A percentile compares a stretch with the other conserved stretches of the same genome.
These are phyloP conservation scores for Solioccasus polychromus DNA, from an alignment of 768 basidiomycete genomes.

Conservation along the genomic window DNA sequence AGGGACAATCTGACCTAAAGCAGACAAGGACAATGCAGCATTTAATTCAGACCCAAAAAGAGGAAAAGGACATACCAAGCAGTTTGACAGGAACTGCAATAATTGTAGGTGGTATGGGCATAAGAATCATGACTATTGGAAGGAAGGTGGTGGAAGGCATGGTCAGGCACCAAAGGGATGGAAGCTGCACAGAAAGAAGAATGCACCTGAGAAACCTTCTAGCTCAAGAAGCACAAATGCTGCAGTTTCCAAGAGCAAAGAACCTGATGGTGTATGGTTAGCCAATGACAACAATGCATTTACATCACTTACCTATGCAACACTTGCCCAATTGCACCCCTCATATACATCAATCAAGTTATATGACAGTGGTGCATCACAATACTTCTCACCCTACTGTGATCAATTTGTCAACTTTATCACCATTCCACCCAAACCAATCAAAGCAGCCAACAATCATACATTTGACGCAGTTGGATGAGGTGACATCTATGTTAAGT, in stretches of 20 bases:
- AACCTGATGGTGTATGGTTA: slow-evolving; percentile 1
- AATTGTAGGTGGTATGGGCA: slow-evolving; percentile 9
- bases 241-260: neutral
- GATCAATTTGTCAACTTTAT: neutral
- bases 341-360: too few species aligned
- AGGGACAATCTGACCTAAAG: neutral
- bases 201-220: neutral
- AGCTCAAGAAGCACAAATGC: neutral
- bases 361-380: too few species aligned
- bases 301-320: too few species aligned
- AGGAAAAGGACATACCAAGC: neutral
- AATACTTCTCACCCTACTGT: neutral
- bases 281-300: neutral
- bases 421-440: neutral
- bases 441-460: neutral
- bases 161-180: slow-evolving; percentile 2
- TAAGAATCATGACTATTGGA: slow-evolving; percentile 1
- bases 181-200: neutral
- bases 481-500: neutral
- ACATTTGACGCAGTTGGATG: neutral
- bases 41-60: neutral
- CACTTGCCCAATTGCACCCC: neutral
- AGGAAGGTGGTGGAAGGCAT: slow-evolving; percentile 6
- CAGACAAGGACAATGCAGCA: neutral
- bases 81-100: neutral